phyloP scores from a whole-genome alignment of 2,329 filamentous ascomycete genomes.

The Chrysosporium queenslandicum region DNA sequence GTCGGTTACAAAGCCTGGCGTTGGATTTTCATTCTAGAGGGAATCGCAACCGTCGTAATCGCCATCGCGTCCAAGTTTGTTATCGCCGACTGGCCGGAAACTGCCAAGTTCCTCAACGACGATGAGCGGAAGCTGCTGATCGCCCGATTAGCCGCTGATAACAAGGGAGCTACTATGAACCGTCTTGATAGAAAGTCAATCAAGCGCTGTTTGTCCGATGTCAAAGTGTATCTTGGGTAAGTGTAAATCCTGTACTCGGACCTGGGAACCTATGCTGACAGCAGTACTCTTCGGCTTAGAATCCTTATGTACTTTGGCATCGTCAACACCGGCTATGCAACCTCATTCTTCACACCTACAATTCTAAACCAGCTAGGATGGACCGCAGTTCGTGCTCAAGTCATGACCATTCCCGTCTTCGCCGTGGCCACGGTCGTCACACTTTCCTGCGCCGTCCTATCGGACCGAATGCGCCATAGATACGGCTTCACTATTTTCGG shows the following conservation, averaged over 20 bases:
- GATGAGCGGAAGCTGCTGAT: constrained; percentile 39
- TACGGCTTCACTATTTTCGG: constrained; percentile 47
- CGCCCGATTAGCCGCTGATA: constrained; percentile 35
- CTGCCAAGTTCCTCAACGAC: constrained; percentile 38
- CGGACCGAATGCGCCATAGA: constrained; percentile 44
- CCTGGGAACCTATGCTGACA: not conserved
- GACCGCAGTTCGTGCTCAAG: constrained; percentile 41
- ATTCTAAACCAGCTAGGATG: constrained; percentile 46
- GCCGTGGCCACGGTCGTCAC: constrained; percentile 54
- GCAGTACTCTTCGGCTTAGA: constrained; percentile 21
- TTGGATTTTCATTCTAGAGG: constrained; percentile 45
- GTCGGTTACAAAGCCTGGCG: constrained; percentile 35
- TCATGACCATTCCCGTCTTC: constrained; percentile 46
- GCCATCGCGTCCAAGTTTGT: constrained; percentile 44
- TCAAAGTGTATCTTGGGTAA: constrained; percentile 26
- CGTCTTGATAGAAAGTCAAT: constrained; percentile 42
- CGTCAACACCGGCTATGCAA: constrained; percentile 39
- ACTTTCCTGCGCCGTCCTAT: constrained; percentile 41
- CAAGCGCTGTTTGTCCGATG: constrained; percentile 40
- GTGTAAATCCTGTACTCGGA: not conserved
- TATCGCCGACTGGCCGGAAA: constrained; percentile 38
- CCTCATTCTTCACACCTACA: constrained; percentile 36
- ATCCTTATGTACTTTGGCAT: constrained; percentile 56
- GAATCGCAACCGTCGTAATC: constrained; percentile 39
- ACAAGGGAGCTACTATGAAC: constrained; percentile 43